Conservation (phyloP, 257 asterid genomes). For the Eucommia ulmoides region DNA sequence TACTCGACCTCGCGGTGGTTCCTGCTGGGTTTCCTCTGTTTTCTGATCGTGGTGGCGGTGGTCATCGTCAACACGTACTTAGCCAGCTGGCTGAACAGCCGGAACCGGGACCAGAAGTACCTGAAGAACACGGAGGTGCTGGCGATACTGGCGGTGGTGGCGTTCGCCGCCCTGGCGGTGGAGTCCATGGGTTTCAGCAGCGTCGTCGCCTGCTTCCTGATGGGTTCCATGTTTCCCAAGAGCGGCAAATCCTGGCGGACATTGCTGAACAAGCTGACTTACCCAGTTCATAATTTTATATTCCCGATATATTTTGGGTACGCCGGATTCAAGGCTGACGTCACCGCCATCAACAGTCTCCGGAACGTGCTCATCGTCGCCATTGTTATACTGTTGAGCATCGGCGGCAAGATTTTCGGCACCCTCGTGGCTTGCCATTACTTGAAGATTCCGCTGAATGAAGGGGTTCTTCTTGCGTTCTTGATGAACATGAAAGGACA, state of each 20-base stretch:
- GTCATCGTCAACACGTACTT: conserved; percentile 36
- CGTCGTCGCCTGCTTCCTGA: conserved; percentile 62
- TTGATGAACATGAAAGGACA: conserved; percentile 95
- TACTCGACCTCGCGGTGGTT: conserved; percentile 22
- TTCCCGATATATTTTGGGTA: conserved; percentile 93
- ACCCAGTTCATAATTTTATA: conserved; percentile 65
- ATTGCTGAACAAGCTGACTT: conserved; percentile 63
- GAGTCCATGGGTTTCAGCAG: conserved; percentile 81
- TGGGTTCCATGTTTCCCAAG: conserved; percentile 85
- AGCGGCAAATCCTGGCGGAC: conserved; percentile 89
- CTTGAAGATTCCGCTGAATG: conserved; percentile 72
- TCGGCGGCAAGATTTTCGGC: conserved; percentile 89
- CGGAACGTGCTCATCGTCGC: conserved; percentile 37
- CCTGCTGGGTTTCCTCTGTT: conserved; percentile 23
- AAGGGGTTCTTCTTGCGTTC: conserved; percentile 88
- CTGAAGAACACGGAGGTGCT: conserved; percentile 60
- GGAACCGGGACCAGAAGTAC: conserved; percentile 71
- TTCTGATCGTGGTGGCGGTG: conserved; percentile 32
- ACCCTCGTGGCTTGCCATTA: conserved; percentile 68
- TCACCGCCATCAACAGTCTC: conserved; percentile 35
- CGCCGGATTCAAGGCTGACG: conserved; percentile 77
- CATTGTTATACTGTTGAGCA: conserved; percentile 56
- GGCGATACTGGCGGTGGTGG: conserved; percentile 47
- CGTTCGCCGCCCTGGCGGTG: conserved; percentile 57
- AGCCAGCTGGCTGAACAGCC: conserved; percentile 59